phyloP scores from a whole-genome alignment of 2,329 filamentous ascomycete genomes.

The Tolypocladium pustulatum region DNA sequence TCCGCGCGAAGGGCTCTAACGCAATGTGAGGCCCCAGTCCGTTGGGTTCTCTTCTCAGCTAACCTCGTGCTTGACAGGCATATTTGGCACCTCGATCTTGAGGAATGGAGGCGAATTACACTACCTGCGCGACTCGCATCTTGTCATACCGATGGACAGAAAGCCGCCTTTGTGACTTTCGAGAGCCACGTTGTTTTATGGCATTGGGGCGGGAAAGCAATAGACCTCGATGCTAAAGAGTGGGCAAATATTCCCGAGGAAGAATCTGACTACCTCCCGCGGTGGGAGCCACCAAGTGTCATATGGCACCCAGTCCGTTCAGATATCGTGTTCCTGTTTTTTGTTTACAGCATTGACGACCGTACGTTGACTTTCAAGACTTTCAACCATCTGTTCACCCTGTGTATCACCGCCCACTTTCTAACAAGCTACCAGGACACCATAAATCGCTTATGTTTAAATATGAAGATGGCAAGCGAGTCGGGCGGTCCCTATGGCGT shows the following conservation, averaged over 20 bases:
- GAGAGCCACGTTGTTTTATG: slow-evolving; percentile 11
- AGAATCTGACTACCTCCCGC: rapidly evolving
- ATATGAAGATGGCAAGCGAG: neutral
- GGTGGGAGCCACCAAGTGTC: neutral
- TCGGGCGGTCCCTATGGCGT: neutral
- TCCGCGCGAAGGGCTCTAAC: neutral
- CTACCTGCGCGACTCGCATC: slow-evolving; percentile 8
- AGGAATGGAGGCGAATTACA: slow-evolving; percentile 8
- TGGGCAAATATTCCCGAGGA: neutral
- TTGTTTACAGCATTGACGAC: neutral
- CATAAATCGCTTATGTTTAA: neutral
- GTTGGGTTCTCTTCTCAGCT: neutral
- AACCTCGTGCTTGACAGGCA: slow-evolving; percentile 4
- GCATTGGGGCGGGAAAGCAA: slow-evolving; percentile 9
- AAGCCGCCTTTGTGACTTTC: slow-evolving; percentile 10
- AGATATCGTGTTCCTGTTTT: neutral
- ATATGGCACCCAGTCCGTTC: neutral
- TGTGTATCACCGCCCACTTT: neutral
- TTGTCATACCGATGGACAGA: slow-evolving; percentile 10
- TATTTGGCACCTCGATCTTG: slow-evolving; percentile 9
- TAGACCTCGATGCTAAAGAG: slow-evolving; percentile 7
- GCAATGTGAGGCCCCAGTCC: slow-evolving; percentile 3
- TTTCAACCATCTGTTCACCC: neutral
- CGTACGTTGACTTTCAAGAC: neutral
- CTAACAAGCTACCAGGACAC: neutral